Evolutionary conservation across 2,329 filamentous ascomycete species (phyloP).

Genomic region (Botryotinia calthae): DNA sequence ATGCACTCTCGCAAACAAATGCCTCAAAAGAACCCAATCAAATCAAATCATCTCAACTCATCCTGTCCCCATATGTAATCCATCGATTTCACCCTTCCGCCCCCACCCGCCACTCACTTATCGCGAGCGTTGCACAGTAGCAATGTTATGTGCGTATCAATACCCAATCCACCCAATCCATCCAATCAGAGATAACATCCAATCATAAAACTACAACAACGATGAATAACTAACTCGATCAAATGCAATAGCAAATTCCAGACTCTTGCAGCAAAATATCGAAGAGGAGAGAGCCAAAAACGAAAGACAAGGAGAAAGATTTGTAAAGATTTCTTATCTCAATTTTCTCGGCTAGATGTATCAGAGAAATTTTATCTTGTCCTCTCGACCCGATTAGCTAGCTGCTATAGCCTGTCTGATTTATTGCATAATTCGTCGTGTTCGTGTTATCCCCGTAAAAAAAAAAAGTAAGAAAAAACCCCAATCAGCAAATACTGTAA

Average conservation of each 20-base stretch:
- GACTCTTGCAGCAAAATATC: not conserved
- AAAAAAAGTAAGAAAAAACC: constrained; percentile 4
- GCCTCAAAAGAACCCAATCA: constrained; percentile 1
- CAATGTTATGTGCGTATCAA: not conserved
- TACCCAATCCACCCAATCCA: not conserved
- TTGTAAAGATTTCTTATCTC: not conserved
- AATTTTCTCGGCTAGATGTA: not conserved
- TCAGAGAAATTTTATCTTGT: not conserved
- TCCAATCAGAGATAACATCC: not conserved
- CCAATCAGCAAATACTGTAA: not conserved
- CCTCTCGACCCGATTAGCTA: not conserved
- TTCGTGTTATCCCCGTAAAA: constrained; percentile 13
- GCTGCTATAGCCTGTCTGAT: not conserved
- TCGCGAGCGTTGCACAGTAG: constrained; percentile 6
- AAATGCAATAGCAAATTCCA: constrained; percentile 4
- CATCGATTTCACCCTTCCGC: constrained; percentile 4
- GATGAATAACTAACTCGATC: constrained; percentile 11
- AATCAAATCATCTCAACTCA: not conserved
- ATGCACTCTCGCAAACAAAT: constrained; percentile 14
- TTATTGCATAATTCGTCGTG: constrained; percentile 9
- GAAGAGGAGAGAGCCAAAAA: not conserved
- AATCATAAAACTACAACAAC: constrained; percentile 15
- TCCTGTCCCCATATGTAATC: constrained; percentile 1
- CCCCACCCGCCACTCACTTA: not conserved
- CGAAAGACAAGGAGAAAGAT: not conserved